Evolutionary conservation across 805 yeast genomes (phyloP).

Genomic region (Isabelozyma heimii): DNA sequence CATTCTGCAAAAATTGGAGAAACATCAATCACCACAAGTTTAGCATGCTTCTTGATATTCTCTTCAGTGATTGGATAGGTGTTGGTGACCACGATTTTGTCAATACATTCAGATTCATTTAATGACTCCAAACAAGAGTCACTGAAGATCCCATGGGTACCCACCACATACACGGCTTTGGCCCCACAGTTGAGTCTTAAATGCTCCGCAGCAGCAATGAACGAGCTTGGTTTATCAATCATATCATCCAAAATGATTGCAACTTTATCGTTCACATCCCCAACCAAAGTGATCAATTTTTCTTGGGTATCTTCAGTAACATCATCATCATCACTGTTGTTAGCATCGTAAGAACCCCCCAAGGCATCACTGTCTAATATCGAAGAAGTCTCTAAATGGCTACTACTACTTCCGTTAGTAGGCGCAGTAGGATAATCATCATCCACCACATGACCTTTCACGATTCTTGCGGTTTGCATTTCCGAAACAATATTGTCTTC

Average conservation of each 20-base stretch:
- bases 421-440: slow-evolving; percentile 55
- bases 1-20: slow-evolving; percentile 97
- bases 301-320: slow-evolving; percentile 62
- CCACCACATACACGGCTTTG: slow-evolving; percentile 80
- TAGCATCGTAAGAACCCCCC: slow-evolving; percentile 78
- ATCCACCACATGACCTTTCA: slow-evolving; percentile 95
- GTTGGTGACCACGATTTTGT: slow-evolving; percentile 91
- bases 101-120: slow-evolving; percentile 77
- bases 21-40: slow-evolving; percentile 85
- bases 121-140: slow-evolving; percentile 81
- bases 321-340: slow-evolving; percentile 77
- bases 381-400: slow-evolving; percentile 9
- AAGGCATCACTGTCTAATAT: slow-evolving; percentile 51
- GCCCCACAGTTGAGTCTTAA: slow-evolving; percentile 96
- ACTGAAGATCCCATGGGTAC: slow-evolving; percentile 93
- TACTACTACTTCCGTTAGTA: slow-evolving; percentile 4
- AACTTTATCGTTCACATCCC: slow-evolving; percentile 87
- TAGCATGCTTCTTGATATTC: slow-evolving; percentile 54
- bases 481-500: slow-evolving; percentile 71
- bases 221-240: slow-evolving; percentile 93
- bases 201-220: slow-evolving; percentile 98
- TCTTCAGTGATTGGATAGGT: slow-evolving; percentile 85
- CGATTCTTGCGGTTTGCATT: slow-evolving; percentile 92
- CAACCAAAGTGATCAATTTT: slow-evolving; percentile 92
- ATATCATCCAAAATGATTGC: slow-evolving; percentile 95